These are phyloP conservation scores for Plantago coronopus DNA, from an alignment of 305 asterid genomes.

Conservation along the genomic window DNA sequence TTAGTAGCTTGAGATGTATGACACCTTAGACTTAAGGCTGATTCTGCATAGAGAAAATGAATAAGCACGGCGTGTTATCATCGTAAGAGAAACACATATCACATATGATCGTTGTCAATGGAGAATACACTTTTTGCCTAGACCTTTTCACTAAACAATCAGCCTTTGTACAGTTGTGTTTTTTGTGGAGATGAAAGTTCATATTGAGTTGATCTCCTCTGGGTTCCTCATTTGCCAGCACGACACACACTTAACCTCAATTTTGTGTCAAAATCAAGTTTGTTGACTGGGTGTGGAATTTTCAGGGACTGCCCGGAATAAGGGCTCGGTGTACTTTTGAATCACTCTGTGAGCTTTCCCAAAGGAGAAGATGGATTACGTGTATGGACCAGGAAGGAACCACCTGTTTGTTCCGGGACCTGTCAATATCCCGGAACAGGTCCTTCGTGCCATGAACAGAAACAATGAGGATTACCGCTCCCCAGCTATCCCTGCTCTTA, in stretches of 20 bases:
- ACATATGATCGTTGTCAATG: neutral
- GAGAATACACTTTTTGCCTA: neutral
- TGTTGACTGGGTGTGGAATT: conserved; percentile 2
- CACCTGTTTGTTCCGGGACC: conserved; percentile 99
- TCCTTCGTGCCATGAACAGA: conserved; percentile 93
- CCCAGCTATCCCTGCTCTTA: conserved; percentile 86
- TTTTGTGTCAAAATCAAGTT: neutral
- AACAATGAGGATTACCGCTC: conserved; percentile 96
- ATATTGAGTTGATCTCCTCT: too few species aligned
- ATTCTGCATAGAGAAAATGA: neutral
- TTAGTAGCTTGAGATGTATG: too few species aligned
- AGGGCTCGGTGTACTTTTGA: neutral
- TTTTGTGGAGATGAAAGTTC: too few species aligned
- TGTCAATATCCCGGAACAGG: conserved; percentile 94
- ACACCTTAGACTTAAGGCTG: too few species aligned
- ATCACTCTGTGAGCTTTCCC: conserved; percentile 5
- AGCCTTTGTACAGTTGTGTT: too few species aligned
- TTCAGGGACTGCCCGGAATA: conserved; percentile 16
- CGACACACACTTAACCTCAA: too few species aligned
- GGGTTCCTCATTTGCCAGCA: too few species aligned
- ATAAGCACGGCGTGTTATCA: neutral
- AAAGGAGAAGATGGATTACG: conserved; percentile 74
- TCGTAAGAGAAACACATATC: neutral
- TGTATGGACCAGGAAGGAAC: conserved; percentile 91
- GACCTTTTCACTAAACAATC: too few species aligned